phyloP scores from a whole-genome alignment of 2,329 filamentous ascomycete species.

The Pseudonectria foliicola region DNA sequence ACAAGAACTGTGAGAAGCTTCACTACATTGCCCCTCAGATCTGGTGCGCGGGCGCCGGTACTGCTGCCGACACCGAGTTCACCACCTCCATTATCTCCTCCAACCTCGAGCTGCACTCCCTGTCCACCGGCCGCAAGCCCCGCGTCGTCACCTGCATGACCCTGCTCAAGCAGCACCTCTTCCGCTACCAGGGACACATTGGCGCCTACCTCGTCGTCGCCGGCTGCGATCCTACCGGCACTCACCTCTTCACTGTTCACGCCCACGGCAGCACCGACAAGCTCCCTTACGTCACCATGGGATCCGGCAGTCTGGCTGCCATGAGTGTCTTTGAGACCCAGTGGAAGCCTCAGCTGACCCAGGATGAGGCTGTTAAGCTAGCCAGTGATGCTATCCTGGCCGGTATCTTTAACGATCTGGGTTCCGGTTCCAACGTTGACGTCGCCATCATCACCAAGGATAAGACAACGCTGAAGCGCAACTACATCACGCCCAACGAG shows the following conservation, averaged over 20 bases:
- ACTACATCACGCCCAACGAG: slow-evolving; percentile 90
- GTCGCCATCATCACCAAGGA: slow-evolving; percentile 92
- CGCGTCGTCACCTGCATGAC: slow-evolving; percentile 99
- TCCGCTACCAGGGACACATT: slow-evolving; percentile 96
- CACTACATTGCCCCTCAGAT: slow-evolving; percentile 98
- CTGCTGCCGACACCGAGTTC: slow-evolving; percentile 97
- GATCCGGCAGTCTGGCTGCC: slow-evolving; percentile 87
- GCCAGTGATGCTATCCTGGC: slow-evolving; percentile 84
- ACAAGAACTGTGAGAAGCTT: slow-evolving; percentile 99
- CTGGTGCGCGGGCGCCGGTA: slow-evolving; percentile 98
- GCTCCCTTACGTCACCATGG: slow-evolving; percentile 98
- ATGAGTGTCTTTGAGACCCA: slow-evolving; percentile 98
- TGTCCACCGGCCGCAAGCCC: slow-evolving; percentile 92
- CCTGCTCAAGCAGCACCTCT: slow-evolving; percentile 97
- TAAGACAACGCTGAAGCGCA: slow-evolving; percentile 88
- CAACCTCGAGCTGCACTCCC: slow-evolving; percentile 92
- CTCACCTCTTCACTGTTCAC: slow-evolving; percentile 95
- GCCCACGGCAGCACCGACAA: slow-evolving; percentile 98
- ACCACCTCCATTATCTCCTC: slow-evolving; percentile 98
- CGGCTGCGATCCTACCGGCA: slow-evolving; percentile 90
- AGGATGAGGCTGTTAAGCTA: slow-evolving; percentile 76
- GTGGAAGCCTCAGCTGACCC: slow-evolving; percentile 74
- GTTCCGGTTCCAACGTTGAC: slow-evolving; percentile 95
- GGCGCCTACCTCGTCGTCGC: slow-evolving; percentile 97
- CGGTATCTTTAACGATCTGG: slow-evolving; percentile 98